Evolutionary conservation across 495 filamentous ascomycete genomes (phyloP), one percentile per base, ranked within the genome.

Genomic region (Penicillium pancosmium): DNA sequence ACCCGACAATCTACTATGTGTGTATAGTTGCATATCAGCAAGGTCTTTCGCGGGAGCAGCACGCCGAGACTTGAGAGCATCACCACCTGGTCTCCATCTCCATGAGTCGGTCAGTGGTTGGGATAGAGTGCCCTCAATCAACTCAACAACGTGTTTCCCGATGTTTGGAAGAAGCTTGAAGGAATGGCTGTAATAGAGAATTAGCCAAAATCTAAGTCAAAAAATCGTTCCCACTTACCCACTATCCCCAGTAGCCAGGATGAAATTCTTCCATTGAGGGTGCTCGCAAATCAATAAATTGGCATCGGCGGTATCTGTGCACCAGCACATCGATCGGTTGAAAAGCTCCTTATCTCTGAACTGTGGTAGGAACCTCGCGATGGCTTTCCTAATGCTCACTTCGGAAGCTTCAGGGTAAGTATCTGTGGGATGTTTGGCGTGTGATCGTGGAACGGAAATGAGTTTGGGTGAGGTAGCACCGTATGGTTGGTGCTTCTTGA

Each of bases 241-340:
- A 40, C 63, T 65, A 35, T 65, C 63, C 4, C 63, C 63, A 0
- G 63, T 66, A 16, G 63, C 63, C 44, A 66, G 13, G 12, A 66
- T 62, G 33, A 66, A 63, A 21, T 63, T 60, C 33, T 60, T 62
- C 63, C 63, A 65, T 18, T 34, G 50, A 1, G 74, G 74, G 52
- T 76, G 74, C 25, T 65, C 57, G 54, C 75, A 74, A 51, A 82
- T 77, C 6, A 82, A 51, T 54, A 78, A 73, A 50, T 69, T 68
- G 2, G 77, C 72, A 57, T 82, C 74, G 1, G 73, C 68, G 19
- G 80, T 82, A 65, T 82, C 79, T 0, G 78, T 76, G 49, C 78
- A 78, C 80, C 78, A 82, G 65, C 78, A 81, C 43, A 82, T 77
- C 16, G 74, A 54, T 15, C 75, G 73, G 52, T 76, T 77, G 51